Conservation (phyloP, 1,284 basidiomycete species). For the Calocybe gambosa region DNA sequence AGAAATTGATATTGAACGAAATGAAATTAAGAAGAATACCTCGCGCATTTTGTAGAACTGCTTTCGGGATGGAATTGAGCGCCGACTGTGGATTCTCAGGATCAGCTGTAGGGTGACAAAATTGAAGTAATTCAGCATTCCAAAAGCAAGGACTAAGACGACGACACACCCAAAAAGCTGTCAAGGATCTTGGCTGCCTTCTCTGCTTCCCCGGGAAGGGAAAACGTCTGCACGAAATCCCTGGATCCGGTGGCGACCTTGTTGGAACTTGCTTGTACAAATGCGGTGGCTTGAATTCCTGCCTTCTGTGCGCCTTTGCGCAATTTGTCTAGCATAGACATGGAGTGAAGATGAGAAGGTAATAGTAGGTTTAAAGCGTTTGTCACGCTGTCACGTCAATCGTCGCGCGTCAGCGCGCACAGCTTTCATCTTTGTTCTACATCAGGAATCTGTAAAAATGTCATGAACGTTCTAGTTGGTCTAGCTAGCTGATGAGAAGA, state of each 20-base stretch:
- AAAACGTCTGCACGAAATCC: slow-evolving; percentile 79
- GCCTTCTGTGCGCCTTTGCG: slow-evolving; percentile 76
- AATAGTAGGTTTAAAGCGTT: not conserved
- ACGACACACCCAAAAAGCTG: slow-evolving; percentile 75
- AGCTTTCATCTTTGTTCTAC: not conserved
- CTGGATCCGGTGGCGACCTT: slow-evolving; percentile 67
- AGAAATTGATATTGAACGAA: not conserved
- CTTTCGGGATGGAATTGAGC: slow-evolving; percentile 93
- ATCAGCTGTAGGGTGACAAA: slow-evolving; percentile 57
- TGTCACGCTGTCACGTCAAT: not conserved
- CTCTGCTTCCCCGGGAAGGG: slow-evolving; percentile 81
- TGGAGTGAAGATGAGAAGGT: slow-evolving; percentile 12
- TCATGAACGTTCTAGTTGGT: too few relatives aligned
- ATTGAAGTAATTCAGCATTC: slow-evolving; percentile 1
- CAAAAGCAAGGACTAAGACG: not conserved
- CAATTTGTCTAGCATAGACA: slow-evolving; percentile 76
- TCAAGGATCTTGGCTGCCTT: slow-evolving; percentile 89
- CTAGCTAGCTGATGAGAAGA: too few relatives aligned
- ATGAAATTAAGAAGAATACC: slow-evolving; percentile 37
- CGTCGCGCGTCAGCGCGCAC: not conserved
- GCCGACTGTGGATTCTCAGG: slow-evolving; percentile 86
- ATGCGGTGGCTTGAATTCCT: slow-evolving; percentile 70
- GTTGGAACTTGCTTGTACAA: slow-evolving; percentile 58
- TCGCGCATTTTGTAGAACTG: slow-evolving; percentile 84
- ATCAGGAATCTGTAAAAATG: too few relatives aligned